Evolutionary conservation across 2,329 filamentous ascomycete species (phyloP).

Genomic region (Penicillium expansum): DNA sequence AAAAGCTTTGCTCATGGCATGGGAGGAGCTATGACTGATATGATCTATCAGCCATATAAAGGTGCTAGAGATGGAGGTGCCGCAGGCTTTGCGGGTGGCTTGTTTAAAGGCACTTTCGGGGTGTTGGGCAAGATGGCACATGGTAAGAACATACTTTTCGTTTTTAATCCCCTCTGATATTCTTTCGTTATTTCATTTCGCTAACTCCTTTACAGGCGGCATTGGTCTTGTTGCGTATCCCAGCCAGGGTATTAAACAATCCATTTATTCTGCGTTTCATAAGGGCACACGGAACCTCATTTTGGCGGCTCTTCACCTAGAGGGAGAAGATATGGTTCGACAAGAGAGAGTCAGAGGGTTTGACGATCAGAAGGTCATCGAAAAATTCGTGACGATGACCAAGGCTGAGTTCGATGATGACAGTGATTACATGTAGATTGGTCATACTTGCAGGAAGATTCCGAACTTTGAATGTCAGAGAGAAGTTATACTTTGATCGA

Average conservation of each 20-base stretch:
- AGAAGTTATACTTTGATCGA: no score
- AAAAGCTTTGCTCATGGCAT: constrained; percentile 36
- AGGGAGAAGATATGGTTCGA: background rate
- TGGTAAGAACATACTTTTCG: background rate
- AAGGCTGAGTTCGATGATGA: background rate
- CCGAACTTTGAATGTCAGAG: no score
- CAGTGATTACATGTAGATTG: background rate
- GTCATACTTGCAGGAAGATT: no score
- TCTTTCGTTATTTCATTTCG: no score
- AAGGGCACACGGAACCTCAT: background rate
- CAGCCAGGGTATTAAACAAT: background rate
- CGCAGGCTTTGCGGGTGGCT: constrained; percentile 32
- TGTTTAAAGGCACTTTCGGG: constrained; percentile 32
- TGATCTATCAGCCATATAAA: constrained; percentile 32
- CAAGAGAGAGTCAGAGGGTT: background rate
- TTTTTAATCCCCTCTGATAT: no score
- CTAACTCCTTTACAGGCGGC: background rate
- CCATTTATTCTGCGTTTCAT: background rate
- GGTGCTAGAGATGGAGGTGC: constrained; percentile 34
- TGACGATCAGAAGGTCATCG: background rate
- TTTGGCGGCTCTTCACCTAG: background rate
- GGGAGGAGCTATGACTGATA: constrained; percentile 30
- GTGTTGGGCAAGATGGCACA: background rate
- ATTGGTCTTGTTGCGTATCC: background rate
- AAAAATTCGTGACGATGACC: background rate